Evolutionary conservation across 768 basidiomycete species (phyloP).

Genomic region (Suillus lakei): DNA sequence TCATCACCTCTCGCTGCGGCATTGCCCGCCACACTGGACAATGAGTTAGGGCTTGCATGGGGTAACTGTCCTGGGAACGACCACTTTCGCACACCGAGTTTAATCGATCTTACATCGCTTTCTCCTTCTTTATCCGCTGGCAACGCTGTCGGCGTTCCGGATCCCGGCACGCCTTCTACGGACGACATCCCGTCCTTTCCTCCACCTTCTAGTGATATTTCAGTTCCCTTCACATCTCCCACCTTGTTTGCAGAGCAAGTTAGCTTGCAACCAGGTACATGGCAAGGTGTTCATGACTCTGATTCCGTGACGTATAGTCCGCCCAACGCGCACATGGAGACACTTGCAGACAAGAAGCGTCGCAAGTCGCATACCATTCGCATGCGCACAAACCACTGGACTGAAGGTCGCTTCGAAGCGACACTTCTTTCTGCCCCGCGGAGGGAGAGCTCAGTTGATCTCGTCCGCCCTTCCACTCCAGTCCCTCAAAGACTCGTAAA

Average conservation of each 20-base stretch:
- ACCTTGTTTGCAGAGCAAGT: conserved; percentile 3
- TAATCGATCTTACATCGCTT: conserved; percentile 53
- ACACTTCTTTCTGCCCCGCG: conserved; percentile 30
- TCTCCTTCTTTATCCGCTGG: conserved; percentile 39
- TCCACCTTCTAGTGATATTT: not conserved
- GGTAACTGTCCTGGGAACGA: conserved; percentile 40
- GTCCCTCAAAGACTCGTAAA: conserved; percentile 46
- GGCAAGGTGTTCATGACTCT: conserved; percentile 15
- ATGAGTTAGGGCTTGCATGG: conserved; percentile 62
- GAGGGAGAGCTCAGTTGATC: conserved; percentile 18
- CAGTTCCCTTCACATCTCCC: not conserved
- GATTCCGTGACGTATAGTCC: conserved; percentile 24
- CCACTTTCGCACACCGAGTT: conserved; percentile 58
- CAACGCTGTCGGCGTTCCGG: conserved; percentile 4
- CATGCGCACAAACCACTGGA: conserved; percentile 63
- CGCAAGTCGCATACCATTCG: conserved; percentile 56
- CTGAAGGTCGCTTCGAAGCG: conserved; percentile 55
- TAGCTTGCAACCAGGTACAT: conserved; percentile 13
- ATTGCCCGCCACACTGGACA: conserved; percentile 42
- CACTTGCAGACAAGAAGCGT: conserved; percentile 31
- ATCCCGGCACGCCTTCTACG: not conserved
- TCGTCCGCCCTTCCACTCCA: conserved; percentile 34
- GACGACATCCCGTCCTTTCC: not conserved
- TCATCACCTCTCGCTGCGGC: conserved; percentile 24
- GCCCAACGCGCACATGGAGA: conserved; percentile 25